Evolutionary conservation across 164 flowering plant species (phyloP).

Genomic region (Annona cherimola): DNA sequence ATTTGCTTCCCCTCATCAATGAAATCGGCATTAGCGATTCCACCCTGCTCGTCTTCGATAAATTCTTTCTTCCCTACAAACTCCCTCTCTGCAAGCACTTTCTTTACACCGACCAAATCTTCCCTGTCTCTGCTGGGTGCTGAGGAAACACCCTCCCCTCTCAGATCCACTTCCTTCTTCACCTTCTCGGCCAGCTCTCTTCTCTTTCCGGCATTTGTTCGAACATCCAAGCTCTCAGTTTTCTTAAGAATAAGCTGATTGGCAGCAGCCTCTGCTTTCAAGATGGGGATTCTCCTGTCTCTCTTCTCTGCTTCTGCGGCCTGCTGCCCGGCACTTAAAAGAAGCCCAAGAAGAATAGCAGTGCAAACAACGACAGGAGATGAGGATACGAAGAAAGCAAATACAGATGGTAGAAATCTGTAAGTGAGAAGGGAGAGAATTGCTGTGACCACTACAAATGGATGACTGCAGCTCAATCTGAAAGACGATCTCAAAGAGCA

Average conservation of each 20-base stretch:
- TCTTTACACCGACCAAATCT: slow-evolving; percentile 26
- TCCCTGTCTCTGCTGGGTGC: slow-evolving; percentile 9
- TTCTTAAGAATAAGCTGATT: slow-evolving; percentile 36
- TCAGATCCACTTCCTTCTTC: slow-evolving; percentile 5
- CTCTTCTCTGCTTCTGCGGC: slow-evolving; percentile 30
- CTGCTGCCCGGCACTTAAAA: slow-evolving; percentile 78
- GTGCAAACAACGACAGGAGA: slow-evolving; percentile 89
- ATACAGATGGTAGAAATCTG: slow-evolving; percentile 58
- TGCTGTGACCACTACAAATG: slow-evolving; percentile 33
- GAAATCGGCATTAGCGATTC: neutral
- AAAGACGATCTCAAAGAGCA: slow-evolving; percentile 23
- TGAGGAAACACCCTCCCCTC: neutral
- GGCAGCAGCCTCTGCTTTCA: slow-evolving; percentile 29
- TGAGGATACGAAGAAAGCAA: slow-evolving; percentile 61
- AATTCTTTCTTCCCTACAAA: slow-evolving; percentile 21
- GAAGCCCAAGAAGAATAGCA: slow-evolving; percentile 80
- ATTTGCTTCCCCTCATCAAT: neutral
- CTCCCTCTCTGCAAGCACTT: slow-evolving; percentile 25
- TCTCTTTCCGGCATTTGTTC: slow-evolving; percentile 21
- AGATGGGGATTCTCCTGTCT: slow-evolving; percentile 24
- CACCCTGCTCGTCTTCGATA: slow-evolving; percentile 21
- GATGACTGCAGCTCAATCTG: slow-evolving; percentile 34
- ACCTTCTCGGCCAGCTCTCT: slow-evolving; percentile 9
- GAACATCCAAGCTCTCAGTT: slow-evolving; percentile 30
- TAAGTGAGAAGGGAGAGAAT: slow-evolving; percentile 36